These are phyloP conservation scores for Heliosperma pusillum DNA, from an alignment of 148 eudicot genomes.

Conservation along the genomic window DNA sequence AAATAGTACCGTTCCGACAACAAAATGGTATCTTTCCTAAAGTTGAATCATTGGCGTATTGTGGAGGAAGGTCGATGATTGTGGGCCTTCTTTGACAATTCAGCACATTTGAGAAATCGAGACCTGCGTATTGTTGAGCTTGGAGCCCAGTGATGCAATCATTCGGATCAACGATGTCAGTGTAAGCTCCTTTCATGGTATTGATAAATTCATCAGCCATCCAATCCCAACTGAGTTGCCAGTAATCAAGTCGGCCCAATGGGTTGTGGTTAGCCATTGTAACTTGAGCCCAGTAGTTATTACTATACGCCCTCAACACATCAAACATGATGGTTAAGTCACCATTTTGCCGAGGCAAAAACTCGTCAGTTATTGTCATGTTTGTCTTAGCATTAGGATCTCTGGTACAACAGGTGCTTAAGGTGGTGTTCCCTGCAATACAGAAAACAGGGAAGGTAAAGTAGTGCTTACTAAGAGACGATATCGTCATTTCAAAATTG, in stretches of 20 bases:
- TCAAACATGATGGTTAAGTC: constrained; percentile 76
- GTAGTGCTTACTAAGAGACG: too few relatives aligned
- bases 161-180: constrained; percentile 45
- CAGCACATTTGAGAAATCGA: constrained; percentile 58
- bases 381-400: constrained; percentile 44
- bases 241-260: constrained; percentile 68
- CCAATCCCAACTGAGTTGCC: constrained; percentile 75
- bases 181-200: constrained; percentile 58
- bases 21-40: constrained; percentile 53
- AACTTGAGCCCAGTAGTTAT: constrained; percentile 69
- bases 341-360: constrained; percentile 55
- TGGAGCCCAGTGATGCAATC: constrained; percentile 50
- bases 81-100: constrained; percentile 60
- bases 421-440: constrained; percentile 35
- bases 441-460: neutral
- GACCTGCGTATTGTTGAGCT: constrained; percentile 34
- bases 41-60: constrained; percentile 46
- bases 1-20: constrained; percentile 70
- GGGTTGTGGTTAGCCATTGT: constrained; percentile 60
- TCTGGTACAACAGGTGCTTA: constrained; percentile 50
- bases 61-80: constrained; percentile 56
- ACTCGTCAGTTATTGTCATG: constrained; percentile 32
- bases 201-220: constrained; percentile 62
- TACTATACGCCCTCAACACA: constrained; percentile 36
- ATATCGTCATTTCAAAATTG: too few relatives aligned